Evolutionary conservation across 805 yeast species (phyloP), one percentile per base, ranked within the genome.

Genomic region (Tetrapisispora nanseiensis): DNA sequence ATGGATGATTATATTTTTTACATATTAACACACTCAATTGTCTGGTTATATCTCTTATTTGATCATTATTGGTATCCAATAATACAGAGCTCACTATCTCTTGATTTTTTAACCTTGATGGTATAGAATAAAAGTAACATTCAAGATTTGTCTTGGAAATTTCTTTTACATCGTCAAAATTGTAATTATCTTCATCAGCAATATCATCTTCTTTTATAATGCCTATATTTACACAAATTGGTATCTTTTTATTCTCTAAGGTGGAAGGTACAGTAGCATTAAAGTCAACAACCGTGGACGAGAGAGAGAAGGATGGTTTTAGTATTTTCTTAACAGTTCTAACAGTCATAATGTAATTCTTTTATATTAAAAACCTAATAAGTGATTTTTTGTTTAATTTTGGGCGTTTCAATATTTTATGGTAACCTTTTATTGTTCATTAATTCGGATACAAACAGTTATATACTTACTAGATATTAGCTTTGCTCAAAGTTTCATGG

Each of bases 101-200:
- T 22, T 41, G 42, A 3, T 31, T 36, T 18, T n/a, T 21, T 12
- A 30, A 33, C 20, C 46, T 43, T 38, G 40, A 45, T n/a, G 61
- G 59, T 6, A 57, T 41, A 3, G 59, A 50, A 39, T 57, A 57
- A 45, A 55, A 54, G 41, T 57, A 57, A 29, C 55, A 53, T 24
- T 46, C 39, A 31, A 57, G 42, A 8, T 38, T 45, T 12, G 41
- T 37, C 3, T 47, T 41, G 10, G 37, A 40, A n/a, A 36, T 40
- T 13, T 39, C 41, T 21, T 13, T n/a, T 11, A 12, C 16, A 9
- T 36, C 31, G 28, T 34, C 24, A 10, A 13, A 12, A 20, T n/a
- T 30, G n/a, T 36, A 33, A 22, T 37, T 32, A 6, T 23, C 24
- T 20, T 13, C 20, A 3, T 24, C 32, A 7, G 22, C 31, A 10